Evolutionary conservation across 2,329 filamentous ascomycete genomes (phyloP), one percentile per base, ranked within the genome.

Genomic region (Daldinia sp.): DNA sequence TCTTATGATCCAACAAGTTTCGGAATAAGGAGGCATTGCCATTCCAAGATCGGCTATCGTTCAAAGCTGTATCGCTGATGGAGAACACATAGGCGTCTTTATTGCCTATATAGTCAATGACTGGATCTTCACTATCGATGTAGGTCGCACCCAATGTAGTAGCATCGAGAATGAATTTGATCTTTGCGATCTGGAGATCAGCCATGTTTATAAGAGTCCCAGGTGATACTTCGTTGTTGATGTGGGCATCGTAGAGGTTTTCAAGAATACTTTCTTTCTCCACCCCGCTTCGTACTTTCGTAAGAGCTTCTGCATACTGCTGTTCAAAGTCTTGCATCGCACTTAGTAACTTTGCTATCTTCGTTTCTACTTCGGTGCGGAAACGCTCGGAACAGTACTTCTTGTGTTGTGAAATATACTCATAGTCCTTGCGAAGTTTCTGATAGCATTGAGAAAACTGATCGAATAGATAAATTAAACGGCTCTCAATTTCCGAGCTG

Each of bases 91-190:
- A 51, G 15, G 28, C 26, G 1, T 33, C 7, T 9, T 51, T 51
- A 18, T 4, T 33, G 7, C 26, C 15, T 12, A 33, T 51, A 3
- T 3, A 33, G 33, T 51, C 7, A 7, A 18, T 33, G 28, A 33
- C 18, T 33, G 26, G 46, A 7, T 51, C 15, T 51, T 18, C 28
- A 10, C 4, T 33, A 26, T 18, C 18, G 46, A 26, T 3, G 28
- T 51, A 51, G 4, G 7, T 10, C 15, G 46, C 46, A 18, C 46
- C 46, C 15, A 51, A n/a, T 9, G 6, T 6, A n/a, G 15, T 18
- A n/a, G 26, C 46, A n/a, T 51, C 46, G 26, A 51, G 46, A 3
- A 51, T 18, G 26, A 51, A 51, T 12, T 51, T 51, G 26, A 51
- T 18, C 15, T 51, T 51, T 6, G 46, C 5, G 26, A 51, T n/a